Evolutionary conservation across 305 asterid genomes (phyloP), one percentile per base, ranked within the genome.

Genomic region (Rubia balearica): DNA sequence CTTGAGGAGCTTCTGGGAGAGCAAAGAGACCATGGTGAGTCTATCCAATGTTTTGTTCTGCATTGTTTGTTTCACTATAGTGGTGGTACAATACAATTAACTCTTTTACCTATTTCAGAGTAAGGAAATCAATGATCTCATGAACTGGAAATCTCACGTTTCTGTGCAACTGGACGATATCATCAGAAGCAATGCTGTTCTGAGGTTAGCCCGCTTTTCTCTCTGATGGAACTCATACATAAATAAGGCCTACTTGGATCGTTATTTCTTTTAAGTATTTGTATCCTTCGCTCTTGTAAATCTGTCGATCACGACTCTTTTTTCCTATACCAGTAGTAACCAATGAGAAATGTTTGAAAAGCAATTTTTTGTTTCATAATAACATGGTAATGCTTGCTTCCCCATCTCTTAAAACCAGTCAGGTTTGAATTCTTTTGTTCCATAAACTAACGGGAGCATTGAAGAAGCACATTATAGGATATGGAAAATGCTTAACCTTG

Each of bases 131-230:
- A 72, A 70, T 56, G 94, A 87, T 75, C 86, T 89, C 30, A 40
- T 83, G 77, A 82, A 87, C 71, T 94, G 99, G 99, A 94, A 89
- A 83, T 86, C 95, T 65, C 80, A 78, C 45, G 87, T 86, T 85
- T 85, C 96, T 70, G 41, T 68, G 66, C 95, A 87, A 85, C 82
- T 91, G 70, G 91, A 87, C 75, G 77, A 80, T 61, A 77, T 91
- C 70, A 65, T 86, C 81, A 76, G 83, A 75, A 86, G 82, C 80
- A 87, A 89, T 70, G 83, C 88, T 74, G 77, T 76, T 80, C 92
- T 94, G 81, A 94, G 98, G 98, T 94, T 56, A 30, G 65, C 55
- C 55, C 63, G 22, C 61, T 70, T 75, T 73, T 42, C 74, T 12
- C 65, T 8, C 22, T 60, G 27, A 36, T 42, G 24, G 7, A 17